Evolutionary conservation across 2,329 filamentous ascomycete species (phyloP).

Genomic region (Byssoonygena ceratinophila): DNA sequence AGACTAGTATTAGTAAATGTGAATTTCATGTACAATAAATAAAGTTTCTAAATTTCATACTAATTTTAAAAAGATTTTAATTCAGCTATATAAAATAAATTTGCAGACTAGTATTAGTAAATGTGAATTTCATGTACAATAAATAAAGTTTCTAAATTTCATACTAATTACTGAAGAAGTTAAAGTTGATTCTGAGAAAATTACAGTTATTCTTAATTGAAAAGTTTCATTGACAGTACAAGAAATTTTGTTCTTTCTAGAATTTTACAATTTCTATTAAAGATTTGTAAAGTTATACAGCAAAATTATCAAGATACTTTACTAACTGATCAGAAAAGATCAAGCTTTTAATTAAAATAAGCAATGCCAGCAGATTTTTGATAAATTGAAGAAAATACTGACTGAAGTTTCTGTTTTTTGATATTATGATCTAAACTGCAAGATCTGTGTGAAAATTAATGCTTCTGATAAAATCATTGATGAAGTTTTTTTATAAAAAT

Average conservation of each 20-base stretch:
- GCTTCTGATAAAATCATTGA: too few relatives aligned
- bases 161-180: neutral
- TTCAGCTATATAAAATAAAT: neutral
- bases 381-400: neutral
- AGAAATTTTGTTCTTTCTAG: neutral
- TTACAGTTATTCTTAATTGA: neutral
- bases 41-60: neutral
- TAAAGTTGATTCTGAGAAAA: constrained; percentile 3
- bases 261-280: constrained; percentile 7
- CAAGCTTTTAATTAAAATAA: neutral
- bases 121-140: neutral
- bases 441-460: too few relatives aligned
- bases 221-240: neutral
- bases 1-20: neutral
- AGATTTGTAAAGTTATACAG: too few relatives aligned
- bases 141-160: neutral
- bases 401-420: neutral
- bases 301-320: neutral
- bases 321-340: neutral
- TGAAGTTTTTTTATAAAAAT: neutral
- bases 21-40: neutral
- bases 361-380: neutral
- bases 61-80: neutral
- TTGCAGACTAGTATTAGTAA: neutral
- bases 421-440: neutral